A percentile compares a stretch with the other conserved stretches of the same genome.
Evolutionary conservation across 164 flowering plant genomes (phyloP).

Genomic region (Cinnamomum micranthum): DNA sequence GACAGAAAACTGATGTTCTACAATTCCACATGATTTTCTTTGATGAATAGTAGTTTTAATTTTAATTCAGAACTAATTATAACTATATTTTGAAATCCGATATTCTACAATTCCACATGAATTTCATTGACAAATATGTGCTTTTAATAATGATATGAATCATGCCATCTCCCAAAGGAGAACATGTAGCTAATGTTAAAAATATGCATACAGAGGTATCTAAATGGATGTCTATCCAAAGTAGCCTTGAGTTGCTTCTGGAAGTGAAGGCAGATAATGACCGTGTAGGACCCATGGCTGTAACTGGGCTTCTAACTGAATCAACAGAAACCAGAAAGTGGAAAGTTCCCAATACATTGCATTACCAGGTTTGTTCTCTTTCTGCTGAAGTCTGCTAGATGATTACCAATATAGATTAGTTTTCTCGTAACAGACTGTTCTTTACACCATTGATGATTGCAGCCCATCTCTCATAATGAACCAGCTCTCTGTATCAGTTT

Average conservation of each 20-base stretch:
- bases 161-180: neutral
- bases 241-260: constrained; percentile 45
- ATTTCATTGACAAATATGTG: no score
- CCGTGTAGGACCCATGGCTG: constrained; percentile 73
- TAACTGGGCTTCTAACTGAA: constrained; percentile 52
- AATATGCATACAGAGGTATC: constrained; percentile 27
- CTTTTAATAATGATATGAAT: neutral
- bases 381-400: neutral
- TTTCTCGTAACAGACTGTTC: neutral
- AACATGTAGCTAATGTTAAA: constrained; percentile 10
- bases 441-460: neutral
- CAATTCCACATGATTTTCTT: neutral
- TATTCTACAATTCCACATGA: no score
- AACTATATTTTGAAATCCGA: no score
- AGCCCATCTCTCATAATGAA: no score
- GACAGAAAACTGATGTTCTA: neutral
- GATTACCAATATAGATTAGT: neutral
- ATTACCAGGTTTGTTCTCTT: constrained; percentile 49
- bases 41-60: neutral
- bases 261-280: constrained; percentile 52
- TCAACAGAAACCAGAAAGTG: constrained; percentile 25
- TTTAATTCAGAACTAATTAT: neutral
- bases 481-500: no score
- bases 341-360: constrained; percentile 39
- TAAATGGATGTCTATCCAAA: constrained; percentile 60